Conservation (phyloP, 805 yeast genomes). For the Vanderwaltozyma polyspora region DNA sequence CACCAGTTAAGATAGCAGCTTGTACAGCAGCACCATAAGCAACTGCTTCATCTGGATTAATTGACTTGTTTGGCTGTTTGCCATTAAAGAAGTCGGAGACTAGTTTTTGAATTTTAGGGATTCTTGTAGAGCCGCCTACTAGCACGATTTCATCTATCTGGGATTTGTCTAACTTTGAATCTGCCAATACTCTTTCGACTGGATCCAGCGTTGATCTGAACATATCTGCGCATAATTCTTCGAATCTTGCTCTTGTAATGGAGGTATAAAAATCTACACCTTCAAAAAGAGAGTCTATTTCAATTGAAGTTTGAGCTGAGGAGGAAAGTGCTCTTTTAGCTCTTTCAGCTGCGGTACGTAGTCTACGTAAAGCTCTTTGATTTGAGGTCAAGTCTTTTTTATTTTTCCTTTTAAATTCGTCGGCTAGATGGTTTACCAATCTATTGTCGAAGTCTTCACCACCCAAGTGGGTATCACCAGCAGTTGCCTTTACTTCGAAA, state of each 20-base stretch:
- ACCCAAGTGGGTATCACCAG: too few species aligned
- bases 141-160: conserved; percentile 82
- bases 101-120: conserved; percentile 89
- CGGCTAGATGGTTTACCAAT: conserved; percentile 76
- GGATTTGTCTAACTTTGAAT: conserved; percentile 79
- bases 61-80: conserved; percentile 89
- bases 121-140: conserved; percentile 96
- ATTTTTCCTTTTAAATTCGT: conserved; percentile 90
- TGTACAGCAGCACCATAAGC: conserved; percentile 98
- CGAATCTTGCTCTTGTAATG: too few species aligned
- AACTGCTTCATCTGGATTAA: conserved; percentile 97
- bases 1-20: too few species aligned
- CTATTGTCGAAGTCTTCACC: too few species aligned
- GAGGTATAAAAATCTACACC: conserved; percentile 94
- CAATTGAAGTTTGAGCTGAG: too few species aligned
- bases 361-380: conserved; percentile 92
- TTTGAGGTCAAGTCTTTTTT: conserved; percentile 78
- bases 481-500: conserved; percentile 86
- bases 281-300: conserved; percentile 86
- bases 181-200: conserved; percentile 72
- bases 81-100: conserved; percentile 94
- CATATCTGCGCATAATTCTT: conserved; percentile 83
- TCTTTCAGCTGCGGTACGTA: conserved; percentile 95
- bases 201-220: conserved; percentile 89
- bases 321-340: too few species aligned